Percentiles rank a stretch among this genome's conserved stretches.
Conservation (phyloP, 179 eudicot genomes). For the Spinacia oleracea region DNA sequence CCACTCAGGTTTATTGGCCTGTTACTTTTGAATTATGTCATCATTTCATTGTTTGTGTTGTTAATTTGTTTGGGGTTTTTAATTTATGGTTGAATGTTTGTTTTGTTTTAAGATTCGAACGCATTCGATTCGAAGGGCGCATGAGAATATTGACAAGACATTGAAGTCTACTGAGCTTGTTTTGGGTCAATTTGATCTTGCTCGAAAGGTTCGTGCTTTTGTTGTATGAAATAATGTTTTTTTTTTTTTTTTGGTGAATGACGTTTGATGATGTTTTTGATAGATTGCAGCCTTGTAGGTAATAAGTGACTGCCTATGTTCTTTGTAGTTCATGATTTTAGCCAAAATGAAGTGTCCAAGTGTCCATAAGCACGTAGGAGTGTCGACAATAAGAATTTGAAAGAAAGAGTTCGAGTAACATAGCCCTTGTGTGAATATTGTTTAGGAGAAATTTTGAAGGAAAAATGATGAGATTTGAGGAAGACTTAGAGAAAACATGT, state of each 20-base stretch:
- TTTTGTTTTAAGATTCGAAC: constrained; percentile 51
- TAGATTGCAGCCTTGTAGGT: not conserved
- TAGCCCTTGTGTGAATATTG: too few species aligned
- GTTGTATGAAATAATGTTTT: not conserved
- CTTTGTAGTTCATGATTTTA: too few species aligned
- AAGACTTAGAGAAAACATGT: too few species aligned
- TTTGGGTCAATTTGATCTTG: constrained; percentile 51
- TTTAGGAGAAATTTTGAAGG: too few species aligned
- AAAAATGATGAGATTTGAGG: too few species aligned
- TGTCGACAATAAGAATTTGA: too few species aligned
- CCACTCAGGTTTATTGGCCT: constrained; percentile 50
- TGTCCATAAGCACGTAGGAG: too few species aligned
- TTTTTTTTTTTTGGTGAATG: not conserved
- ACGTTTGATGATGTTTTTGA: not conserved
- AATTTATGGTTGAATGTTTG: constrained; percentile 4
- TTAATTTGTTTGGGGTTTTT: not conserved
- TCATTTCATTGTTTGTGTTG: not conserved
- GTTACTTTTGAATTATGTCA: not conserved
- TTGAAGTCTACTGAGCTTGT: constrained; percentile 60
- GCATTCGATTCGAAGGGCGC: constrained; percentile 72
- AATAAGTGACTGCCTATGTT: not conserved
- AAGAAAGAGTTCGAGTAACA: too few species aligned
- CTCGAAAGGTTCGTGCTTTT: constrained; percentile 53
- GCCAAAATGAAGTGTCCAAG: too few species aligned
- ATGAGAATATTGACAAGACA: constrained; percentile 70